A percentile compares a stretch with the other conserved stretches of the same genome.
phyloP scores from a whole-genome alignment of 2,329 filamentous ascomycete species.

The Teratosphaeria nubilosa region DNA sequence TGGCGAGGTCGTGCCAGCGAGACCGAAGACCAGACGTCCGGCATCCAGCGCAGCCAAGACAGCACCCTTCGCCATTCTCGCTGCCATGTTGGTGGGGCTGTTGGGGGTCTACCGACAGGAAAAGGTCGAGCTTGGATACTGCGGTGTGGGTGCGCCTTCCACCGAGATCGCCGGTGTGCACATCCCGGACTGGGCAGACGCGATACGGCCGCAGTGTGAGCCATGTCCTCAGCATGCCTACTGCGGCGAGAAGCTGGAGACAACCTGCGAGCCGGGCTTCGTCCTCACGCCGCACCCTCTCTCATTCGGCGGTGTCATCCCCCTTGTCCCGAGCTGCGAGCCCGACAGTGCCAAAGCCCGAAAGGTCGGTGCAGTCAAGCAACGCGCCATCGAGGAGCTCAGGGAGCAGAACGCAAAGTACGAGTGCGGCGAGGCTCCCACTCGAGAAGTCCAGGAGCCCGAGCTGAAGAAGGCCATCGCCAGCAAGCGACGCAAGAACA shows the following conservation, averaged over 20 bases:
- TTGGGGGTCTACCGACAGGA: conserved; percentile 83
- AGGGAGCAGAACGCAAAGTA: conserved; percentile 77
- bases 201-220: conserved; percentile 73
- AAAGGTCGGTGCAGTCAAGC: conserved; percentile 75
- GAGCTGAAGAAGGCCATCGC: conserved; percentile 69
- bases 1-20: conserved; percentile 35
- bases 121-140: conserved; percentile 93
- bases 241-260: conserved; percentile 69
- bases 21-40: conserved; percentile 30
- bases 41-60: conserved; percentile 45
- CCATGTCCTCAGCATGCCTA: conserved; percentile 82
- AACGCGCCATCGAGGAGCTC: conserved; percentile 78
- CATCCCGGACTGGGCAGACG: conserved; percentile 62
- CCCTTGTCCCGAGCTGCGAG: conserved; percentile 83
- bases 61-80: conserved; percentile 60
- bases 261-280: conserved; percentile 78
- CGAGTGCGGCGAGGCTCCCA: conserved; percentile 70
- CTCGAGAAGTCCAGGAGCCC: conserved; percentile 56
- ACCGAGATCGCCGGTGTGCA: conserved; percentile 49
- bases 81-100: conserved; percentile 62
- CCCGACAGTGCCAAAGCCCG: conserved; percentile 87
- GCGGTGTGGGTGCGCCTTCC: conserved; percentile 62
- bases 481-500: conserved; percentile 67
- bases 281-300: conserved; percentile 76
- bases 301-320: conserved; percentile 67